Percentiles rank a stretch among this genome's conserved stretches.
Evolutionary conservation across 2,329 filamentous ascomycete species (phyloP).

Genomic region (Epichloe amarillans): DNA sequence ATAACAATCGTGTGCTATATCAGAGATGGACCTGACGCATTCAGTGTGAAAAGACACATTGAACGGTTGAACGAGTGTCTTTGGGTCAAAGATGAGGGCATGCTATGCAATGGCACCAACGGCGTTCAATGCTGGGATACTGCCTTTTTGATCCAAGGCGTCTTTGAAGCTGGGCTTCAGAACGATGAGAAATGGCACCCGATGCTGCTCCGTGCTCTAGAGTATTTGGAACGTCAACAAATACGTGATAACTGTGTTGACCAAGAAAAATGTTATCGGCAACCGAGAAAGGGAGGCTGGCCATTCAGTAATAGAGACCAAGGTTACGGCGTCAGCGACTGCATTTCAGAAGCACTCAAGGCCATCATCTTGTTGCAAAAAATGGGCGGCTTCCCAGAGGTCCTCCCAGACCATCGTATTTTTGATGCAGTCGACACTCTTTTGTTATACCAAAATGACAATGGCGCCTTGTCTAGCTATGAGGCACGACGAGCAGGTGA

Average conservation of each 20-base stretch:
- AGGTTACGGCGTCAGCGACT: conserved; percentile 92
- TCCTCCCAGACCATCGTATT: conserved; percentile 65
- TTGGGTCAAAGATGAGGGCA: conserved; percentile 84
- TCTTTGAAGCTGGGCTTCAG: conserved; percentile 67
- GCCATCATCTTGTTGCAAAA: conserved; percentile 75
- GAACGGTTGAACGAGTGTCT: conserved; percentile 76
- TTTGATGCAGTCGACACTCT: conserved; percentile 85
- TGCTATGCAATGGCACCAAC: conserved; percentile 93
- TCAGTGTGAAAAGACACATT: conserved; percentile 60
- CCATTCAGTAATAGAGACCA: conserved; percentile 87
- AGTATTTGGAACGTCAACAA: conserved; percentile 83
- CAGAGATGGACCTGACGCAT: conserved; percentile 63
- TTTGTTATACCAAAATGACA: conserved; percentile 77
- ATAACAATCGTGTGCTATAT: conserved; percentile 82
- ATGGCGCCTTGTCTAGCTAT: conserved; percentile 82
- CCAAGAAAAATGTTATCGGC: conserved; percentile 72
- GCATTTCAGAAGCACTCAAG: conserved; percentile 82
- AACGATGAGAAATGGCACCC: conserved; percentile 62
- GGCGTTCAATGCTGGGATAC: conserved; percentile 99
- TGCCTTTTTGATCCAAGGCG: conserved; percentile 72
- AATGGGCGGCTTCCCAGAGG: conserved; percentile 56
- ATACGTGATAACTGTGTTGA: conserved; percentile 72
- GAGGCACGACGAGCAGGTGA: conserved; percentile 69
- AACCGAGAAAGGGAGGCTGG: conserved; percentile 87
- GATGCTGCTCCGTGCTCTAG: conserved; percentile 71